Evolutionary conservation across 768 basidiomycete genomes (phyloP).

Genomic region (Mycena rebaudengoi): DNA sequence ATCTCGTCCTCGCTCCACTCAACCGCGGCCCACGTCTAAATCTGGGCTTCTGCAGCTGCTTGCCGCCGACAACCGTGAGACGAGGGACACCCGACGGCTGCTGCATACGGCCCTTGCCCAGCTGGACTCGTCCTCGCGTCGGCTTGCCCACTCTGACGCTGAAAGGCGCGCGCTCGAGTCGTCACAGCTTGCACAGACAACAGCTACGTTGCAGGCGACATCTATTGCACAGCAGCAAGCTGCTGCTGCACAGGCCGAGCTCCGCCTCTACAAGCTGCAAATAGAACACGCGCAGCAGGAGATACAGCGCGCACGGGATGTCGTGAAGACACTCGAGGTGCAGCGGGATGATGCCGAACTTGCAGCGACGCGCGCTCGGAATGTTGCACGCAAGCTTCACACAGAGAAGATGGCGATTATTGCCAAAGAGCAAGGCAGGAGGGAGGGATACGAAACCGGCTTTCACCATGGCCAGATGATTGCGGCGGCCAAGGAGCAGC

Average conservation of each 20-base stretch:
- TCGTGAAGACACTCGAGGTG: neutral
- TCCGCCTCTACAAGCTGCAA: slow-evolving; percentile 6
- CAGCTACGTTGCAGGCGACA: neutral
- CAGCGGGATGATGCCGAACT: slow-evolving; percentile 35
- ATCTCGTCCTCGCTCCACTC: slow-evolving; percentile 1
- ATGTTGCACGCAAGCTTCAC: slow-evolving; percentile 62
- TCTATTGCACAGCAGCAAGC: slow-evolving; percentile 7
- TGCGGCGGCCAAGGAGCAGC: slow-evolving; percentile 8
- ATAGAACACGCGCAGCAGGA: slow-evolving; percentile 11
- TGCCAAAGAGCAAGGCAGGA: slow-evolving; percentile 66
- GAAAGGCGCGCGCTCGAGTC: slow-evolving; percentile 12
- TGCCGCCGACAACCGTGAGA: neutral
- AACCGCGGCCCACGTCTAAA: neutral
- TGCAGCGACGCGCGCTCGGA: slow-evolving; percentile 50
- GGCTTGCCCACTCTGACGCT: slow-evolving; percentile 3
- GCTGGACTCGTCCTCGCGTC: slow-evolving; percentile 14
- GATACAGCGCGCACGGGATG: neutral
- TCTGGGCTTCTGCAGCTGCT: slow-evolving; percentile 5
- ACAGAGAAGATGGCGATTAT: slow-evolving; percentile 58
- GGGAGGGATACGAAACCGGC: slow-evolving; percentile 54
- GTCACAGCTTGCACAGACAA: neutral
- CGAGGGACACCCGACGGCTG: neutral
- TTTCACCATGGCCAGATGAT: slow-evolving; percentile 54
- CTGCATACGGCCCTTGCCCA: slow-evolving; percentile 8
- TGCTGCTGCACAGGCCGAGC: slow-evolving; percentile 16